Conservation (phyloP, 140 eudicot species). For the Erigeron philadelphicus region DNA sequence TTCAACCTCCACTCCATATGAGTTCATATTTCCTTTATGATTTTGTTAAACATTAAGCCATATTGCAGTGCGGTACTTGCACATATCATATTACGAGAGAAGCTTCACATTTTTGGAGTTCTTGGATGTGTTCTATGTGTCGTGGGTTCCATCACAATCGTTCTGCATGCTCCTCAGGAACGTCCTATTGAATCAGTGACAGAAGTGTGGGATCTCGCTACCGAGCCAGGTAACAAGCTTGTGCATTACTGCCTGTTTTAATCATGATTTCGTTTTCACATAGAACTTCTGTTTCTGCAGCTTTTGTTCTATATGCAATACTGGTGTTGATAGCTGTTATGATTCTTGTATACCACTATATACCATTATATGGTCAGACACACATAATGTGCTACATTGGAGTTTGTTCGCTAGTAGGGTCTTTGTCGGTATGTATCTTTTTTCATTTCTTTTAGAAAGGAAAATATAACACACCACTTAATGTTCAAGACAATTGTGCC, state of each 20-base stretch:
- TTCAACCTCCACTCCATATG: conserved; percentile 1
- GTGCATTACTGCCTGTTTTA: not conserved
- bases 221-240: conserved; percentile 78
- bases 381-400: conserved; percentile 88
- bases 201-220: conserved; percentile 98
- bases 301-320: conserved; percentile 66
- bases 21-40: conserved; percentile 6
- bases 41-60: conserved; percentile 28
- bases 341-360: conserved; percentile 56
- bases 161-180: conserved; percentile 92
- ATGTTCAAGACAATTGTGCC: too few species aligned
- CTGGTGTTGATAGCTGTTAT: conserved; percentile 60
- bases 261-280: not conserved
- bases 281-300: conserved; percentile 39
- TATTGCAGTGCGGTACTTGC: conserved; percentile 94
- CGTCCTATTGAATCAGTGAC: conserved; percentile 83
- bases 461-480: too few species aligned
- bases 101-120: conserved; percentile 82
- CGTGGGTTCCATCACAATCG: conserved; percentile 95
- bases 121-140: conserved; percentile 95
- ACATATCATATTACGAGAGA: conserved; percentile 78
- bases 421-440: conserved; percentile 73
- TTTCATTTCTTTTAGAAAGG: too few species aligned
- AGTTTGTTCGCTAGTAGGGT: conserved; percentile 90
- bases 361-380: conserved; percentile 91